phyloP scores from a whole-genome alignment of 202 grass and related monocot genomes.

The Panicum hallii region DNA sequence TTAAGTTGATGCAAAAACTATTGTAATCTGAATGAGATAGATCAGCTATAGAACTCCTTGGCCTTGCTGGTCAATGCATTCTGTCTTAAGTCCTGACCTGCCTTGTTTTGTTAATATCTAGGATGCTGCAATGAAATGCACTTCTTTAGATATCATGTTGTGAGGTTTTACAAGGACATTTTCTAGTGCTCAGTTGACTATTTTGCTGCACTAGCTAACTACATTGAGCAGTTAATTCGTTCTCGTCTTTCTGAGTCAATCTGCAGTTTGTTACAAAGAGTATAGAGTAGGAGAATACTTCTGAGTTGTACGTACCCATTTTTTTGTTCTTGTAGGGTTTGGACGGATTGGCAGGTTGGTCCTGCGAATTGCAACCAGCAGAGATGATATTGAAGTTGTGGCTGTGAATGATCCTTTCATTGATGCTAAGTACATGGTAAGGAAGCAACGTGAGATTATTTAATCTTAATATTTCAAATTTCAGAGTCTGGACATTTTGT shows the following conservation, averaged over 20 bases:
- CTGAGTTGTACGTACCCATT: not conserved
- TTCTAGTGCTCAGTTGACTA: not conserved
- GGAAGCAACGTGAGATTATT: slow-evolving; percentile 19
- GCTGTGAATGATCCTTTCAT: slow-evolving; percentile 99
- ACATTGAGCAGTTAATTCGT: not conserved
- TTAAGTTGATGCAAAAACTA: not conserved
- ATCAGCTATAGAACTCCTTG: not conserved
- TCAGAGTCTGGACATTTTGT: not conserved
- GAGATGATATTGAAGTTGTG: slow-evolving; percentile 97
- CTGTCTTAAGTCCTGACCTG: not conserved
- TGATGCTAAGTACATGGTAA: slow-evolving; percentile 99
- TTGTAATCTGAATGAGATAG: slow-evolving; percentile 20
- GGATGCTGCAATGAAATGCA: not conserved
- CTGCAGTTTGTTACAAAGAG: not conserved
- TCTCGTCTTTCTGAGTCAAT: not conserved
- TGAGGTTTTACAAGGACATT: not conserved
- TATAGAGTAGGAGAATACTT: not conserved
- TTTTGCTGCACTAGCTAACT: not conserved
- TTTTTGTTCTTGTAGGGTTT: slow-evolving; percentile 70
- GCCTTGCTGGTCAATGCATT: not conserved
- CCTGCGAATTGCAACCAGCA: slow-evolving; percentile 81
- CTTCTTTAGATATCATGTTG: slow-evolving; percentile 2
- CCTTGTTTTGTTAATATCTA: too few species aligned
- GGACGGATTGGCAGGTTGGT: slow-evolving; percentile 96
- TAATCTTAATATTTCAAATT: not conserved